Percentiles rank a stretch among this genome's conserved stretches.
Conservation (phyloP, 2,329 filamentous ascomycete species). For the Ophiostoma sp. region DNA sequence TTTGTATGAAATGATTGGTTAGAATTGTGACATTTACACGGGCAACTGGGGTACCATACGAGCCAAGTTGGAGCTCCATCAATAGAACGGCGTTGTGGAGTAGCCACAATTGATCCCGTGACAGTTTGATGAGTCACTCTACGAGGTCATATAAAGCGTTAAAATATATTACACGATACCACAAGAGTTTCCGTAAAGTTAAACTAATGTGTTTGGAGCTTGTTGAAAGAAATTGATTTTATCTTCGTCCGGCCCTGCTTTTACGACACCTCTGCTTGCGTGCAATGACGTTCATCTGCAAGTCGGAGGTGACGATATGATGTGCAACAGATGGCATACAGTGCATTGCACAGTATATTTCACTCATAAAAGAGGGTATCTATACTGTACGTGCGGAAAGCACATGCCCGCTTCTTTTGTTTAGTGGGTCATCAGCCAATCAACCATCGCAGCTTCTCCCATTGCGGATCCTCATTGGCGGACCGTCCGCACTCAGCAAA, state of each 20-base stretch:
- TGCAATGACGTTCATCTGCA: not conserved
- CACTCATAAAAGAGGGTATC: not conserved
- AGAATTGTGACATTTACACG: not conserved
- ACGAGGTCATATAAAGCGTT: too few relatives aligned
- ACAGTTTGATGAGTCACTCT: not conserved
- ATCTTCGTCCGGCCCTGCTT: not conserved
- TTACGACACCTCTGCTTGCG: not conserved
- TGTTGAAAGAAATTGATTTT: too few relatives aligned
- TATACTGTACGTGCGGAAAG: not conserved
- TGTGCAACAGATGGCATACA: not conserved
- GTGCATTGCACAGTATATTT: not conserved
- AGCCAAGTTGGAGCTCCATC: not conserved
- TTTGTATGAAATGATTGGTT: not conserved
- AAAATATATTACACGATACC: too few relatives aligned
- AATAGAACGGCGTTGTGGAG: not conserved
- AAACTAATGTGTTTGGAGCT: not conserved
- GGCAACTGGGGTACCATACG: not conserved
- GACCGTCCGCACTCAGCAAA: not conserved
- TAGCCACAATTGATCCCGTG: not conserved
- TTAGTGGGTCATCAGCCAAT: not conserved
- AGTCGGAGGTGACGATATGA: not conserved
- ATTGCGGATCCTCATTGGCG: not conserved
- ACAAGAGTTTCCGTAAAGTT: too few relatives aligned
- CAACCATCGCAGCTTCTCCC: not conserved
- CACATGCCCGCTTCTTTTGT: not conserved